Percentiles rank a stretch among this genome's conserved stretches.
phyloP scores from a whole-genome alignment of 106 monocot genomes.

The Narthecium ossifragum region DNA sequence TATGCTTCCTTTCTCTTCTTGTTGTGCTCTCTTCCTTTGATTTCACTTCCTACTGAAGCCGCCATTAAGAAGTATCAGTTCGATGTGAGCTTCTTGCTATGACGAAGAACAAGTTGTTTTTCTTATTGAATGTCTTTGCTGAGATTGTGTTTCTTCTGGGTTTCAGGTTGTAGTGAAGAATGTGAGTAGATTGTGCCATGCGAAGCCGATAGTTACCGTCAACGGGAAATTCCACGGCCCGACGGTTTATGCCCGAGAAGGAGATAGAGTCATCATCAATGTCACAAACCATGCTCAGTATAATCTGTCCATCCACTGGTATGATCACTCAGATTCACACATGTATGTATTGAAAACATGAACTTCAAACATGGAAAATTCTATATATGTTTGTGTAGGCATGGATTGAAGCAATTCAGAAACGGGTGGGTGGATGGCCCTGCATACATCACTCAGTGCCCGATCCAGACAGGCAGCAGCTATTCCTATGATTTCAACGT shows the following conservation, averaged over 20 bases:
- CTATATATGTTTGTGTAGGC: constrained; percentile 19
- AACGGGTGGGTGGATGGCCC: constrained; percentile 54
- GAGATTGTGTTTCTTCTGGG: neutral
- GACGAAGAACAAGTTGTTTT: too few relatives aligned
- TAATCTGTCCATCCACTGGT: constrained; percentile 62
- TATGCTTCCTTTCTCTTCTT: constrained; percentile 5
- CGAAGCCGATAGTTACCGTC: constrained; percentile 45
- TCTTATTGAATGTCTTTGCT: too few relatives aligned
- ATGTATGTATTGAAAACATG: neutral
- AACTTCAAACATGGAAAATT: too few relatives aligned
- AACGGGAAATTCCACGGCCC: constrained; percentile 51
- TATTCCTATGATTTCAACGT: constrained; percentile 35
- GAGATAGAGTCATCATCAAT: constrained; percentile 46
- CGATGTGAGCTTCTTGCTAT: constrained; percentile 52
- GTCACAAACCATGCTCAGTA: constrained; percentile 46
- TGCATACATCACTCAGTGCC: constrained; percentile 44
- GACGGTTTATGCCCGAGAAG: constrained; percentile 49
- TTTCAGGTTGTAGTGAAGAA: constrained; percentile 47
- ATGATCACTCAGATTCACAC: neutral
- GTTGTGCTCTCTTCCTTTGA: neutral
- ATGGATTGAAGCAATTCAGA: constrained; percentile 44
- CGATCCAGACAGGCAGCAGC: constrained; percentile 30
- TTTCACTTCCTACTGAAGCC: constrained; percentile 23
- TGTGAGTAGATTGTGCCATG: constrained; percentile 46
- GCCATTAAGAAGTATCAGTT: constrained; percentile 51